Evolutionary conservation across 2,329 filamentous ascomycete genomes (phyloP).

Genomic region (Gremmenia infestans): DNA sequence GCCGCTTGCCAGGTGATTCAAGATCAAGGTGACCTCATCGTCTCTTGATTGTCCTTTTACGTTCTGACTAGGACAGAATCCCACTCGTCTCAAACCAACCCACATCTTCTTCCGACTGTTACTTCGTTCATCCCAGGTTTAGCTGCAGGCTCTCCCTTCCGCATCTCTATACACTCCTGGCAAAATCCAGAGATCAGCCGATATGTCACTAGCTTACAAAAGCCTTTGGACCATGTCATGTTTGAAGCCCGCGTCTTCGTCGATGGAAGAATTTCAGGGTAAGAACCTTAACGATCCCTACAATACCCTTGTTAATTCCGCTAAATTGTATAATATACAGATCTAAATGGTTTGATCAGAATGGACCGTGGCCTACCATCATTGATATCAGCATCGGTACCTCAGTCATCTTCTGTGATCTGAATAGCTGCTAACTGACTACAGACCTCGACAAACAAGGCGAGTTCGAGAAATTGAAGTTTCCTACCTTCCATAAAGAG

Average conservation of each 20-base stretch:
- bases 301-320: no score
- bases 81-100: conserved; percentile 5
- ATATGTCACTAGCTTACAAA: conserved; percentile 49
- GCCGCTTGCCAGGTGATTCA: conserved; percentile 66
- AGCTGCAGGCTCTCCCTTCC: conserved; percentile 52
- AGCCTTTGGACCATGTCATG: conserved; percentile 49
- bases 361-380: conserved; percentile 46
- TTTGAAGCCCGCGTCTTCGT: conserved; percentile 65
- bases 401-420: conserved; percentile 15
- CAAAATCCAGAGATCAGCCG: conserved; percentile 54
- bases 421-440: conserved; percentile 2
- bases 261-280: conserved; percentile 63
- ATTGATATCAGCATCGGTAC: conserved; percentile 39
- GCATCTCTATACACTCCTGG: conserved; percentile 74
- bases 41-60: conserved; percentile 24
- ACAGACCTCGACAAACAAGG: conserved; percentile 36
- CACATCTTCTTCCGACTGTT: conserved; percentile 52
- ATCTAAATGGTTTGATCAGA: conserved; percentile 47
- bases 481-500: conserved; percentile 67
- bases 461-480: conserved; percentile 58
- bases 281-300: conserved; percentile 10
- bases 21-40: conserved; percentile 36
- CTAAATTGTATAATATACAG: conserved; percentile 7
- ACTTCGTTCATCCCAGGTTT: conserved; percentile 69
- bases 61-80: conserved; percentile 8